A percentile compares a stretch with the other conserved stretches of the same genome.
phyloP scores from a whole-genome alignment of 176 grass and related monocot genomes.

The Eragrostis curvula region DNA sequence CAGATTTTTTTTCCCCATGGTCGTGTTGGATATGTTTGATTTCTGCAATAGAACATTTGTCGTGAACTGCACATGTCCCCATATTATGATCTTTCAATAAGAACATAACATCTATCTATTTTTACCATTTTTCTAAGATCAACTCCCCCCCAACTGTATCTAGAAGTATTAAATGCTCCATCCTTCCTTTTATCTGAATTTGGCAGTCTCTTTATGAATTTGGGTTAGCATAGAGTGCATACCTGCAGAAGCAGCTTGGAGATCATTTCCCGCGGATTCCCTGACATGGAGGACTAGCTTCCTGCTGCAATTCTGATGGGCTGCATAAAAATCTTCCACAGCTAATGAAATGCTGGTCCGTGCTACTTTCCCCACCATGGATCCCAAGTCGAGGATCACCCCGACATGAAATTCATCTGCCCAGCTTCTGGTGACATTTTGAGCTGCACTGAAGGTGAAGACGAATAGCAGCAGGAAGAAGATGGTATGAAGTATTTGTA shows the following conservation, averaged over 20 bases:
- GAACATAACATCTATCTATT: too few relatives aligned
- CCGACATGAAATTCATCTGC: slow-evolving; percentile 33
- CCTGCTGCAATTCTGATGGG: slow-evolving; percentile 24
- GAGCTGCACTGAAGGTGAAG: background rate
- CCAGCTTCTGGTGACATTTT: background rate
- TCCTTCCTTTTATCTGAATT: background rate
- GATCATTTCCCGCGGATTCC: slow-evolving; percentile 36
- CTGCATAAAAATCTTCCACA: slow-evolving; percentile 54
- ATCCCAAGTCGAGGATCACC: slow-evolving; percentile 42
- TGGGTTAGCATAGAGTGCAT: background rate
- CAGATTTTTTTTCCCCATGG: too few relatives aligned
- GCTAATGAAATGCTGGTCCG: slow-evolving; percentile 50
- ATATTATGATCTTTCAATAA: too few relatives aligned
- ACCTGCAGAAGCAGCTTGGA: slow-evolving; percentile 57
- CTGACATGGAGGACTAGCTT: slow-evolving; percentile 39
- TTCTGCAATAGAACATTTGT: too few relatives aligned
- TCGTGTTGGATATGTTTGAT: too few relatives aligned
- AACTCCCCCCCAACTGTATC: too few relatives aligned
- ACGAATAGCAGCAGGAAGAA: background rate
- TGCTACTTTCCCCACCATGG: slow-evolving; percentile 40
- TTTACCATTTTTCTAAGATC: too few relatives aligned
- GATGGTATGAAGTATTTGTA: background rate
- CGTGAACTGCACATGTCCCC: too few relatives aligned
- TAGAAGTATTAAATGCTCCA: too few relatives aligned
- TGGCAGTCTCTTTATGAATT: background rate